phyloP scores from a whole-genome alignment of 2,329 filamentous ascomycete genomes.

The Aureobasidium melanogenum region DNA sequence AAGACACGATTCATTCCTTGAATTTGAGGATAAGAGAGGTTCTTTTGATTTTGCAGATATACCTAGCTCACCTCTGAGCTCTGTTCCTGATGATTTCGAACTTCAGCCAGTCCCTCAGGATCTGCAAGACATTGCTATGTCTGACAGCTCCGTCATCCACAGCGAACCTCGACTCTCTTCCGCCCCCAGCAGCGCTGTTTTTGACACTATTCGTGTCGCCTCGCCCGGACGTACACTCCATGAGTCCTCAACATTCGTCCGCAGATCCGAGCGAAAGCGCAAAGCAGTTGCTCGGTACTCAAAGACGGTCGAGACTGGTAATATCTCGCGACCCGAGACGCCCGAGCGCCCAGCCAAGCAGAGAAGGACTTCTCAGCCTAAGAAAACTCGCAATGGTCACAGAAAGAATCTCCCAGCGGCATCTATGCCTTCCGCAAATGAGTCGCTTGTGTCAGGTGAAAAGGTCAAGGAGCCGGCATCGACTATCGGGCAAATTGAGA shows the following conservation, averaged over 20 bases:
- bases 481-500: neutral
- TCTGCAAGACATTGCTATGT: neutral
- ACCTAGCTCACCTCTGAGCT: conserved; percentile 7
- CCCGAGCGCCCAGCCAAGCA: neutral
- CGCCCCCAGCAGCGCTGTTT: neutral
- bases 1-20: neutral
- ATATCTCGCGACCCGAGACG: neutral
- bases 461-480: neutral
- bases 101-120: neutral
- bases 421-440: neutral
- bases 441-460: neutral
- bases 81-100: conserved; percentile 4
- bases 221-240: too few relatives aligned
- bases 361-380: neutral
- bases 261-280: conserved; percentile 6
- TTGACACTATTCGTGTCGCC: neutral
- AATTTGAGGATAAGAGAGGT: neutral
- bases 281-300: neutral
- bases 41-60: neutral
- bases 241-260: neutral
- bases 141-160: neutral
- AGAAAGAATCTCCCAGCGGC: neutral
- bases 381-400: neutral
- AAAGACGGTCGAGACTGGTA: neutral
- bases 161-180: neutral